Evolutionary conservation across 192 early-diverging fungal genomes (phyloP), one percentile per base, ranked within the genome.

Genomic region (Gamsiella multidivaricata): DNA sequence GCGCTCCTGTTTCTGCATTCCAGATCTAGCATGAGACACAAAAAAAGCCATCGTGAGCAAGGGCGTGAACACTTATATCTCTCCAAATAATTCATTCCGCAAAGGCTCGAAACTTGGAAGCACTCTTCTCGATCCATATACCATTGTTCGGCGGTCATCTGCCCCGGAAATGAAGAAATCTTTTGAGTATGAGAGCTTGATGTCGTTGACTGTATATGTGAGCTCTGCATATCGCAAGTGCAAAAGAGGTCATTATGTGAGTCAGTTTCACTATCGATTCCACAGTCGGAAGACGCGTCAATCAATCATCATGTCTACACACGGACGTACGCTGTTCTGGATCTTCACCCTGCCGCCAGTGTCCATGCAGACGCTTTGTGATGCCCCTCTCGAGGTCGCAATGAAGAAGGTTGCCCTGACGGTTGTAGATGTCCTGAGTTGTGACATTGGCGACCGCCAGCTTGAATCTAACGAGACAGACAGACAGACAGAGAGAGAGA

Each of bases 371-470:
- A 3, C 54, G 52, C n/a, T 32, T 69, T 1, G 58, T 49, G 2
- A 36, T 18, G 0, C 65, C 60, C 3, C 41, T 43, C 3, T 63
- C n/a, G 5, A 78, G 53, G 18, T 78, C 74, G 20, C 60, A 63
- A 10, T 58, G 60, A 8, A 78, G 50, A 3, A 78, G 28, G 33
- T 78, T 78, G 14, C 74, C 74, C 17, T 45, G 49, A 26, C 74
- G 65, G 29, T 78, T 78, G 32, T 78, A 78, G 3, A 32, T 50
- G 26, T 78, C 74, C 39, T 63, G 65, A 1, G 74, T 78, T 8
- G 74, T 61, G 3, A 69, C 53, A 18, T 64, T 78, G 10, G 74
- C 74, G 3, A 69, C 56, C 0, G 65, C 74, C 12, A 78, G 42
- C 22, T 64, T 68, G 31, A 69, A 23, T 1, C 74, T 76, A 54